Conservation (phyloP, 306 rosid species). For the Vigna radiata region DNA sequence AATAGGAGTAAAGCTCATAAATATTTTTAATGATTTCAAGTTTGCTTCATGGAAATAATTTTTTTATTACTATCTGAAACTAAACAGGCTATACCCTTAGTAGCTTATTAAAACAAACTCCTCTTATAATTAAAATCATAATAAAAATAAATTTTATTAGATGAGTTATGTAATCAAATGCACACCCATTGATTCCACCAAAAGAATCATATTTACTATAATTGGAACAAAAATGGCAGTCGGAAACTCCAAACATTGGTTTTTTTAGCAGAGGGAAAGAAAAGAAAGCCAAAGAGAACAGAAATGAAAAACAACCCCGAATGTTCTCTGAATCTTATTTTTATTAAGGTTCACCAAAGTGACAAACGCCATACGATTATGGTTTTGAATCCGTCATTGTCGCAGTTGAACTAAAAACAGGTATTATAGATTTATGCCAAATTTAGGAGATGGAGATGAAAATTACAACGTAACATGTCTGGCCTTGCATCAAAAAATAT, state of each 20-base stretch:
- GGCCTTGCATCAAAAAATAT: slow-evolving; percentile 43
- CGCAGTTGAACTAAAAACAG: slow-evolving; percentile 57
- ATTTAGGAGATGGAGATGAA: slow-evolving; percentile 42
- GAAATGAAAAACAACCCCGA: not conserved
- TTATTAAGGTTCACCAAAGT: not conserved
- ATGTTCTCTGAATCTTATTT: not conserved
- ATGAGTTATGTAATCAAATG: not conserved
- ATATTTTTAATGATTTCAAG: not conserved
- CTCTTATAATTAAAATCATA: not conserved
- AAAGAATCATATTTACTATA: not conserved
- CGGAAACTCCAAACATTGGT: not conserved
- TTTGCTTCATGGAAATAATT: too few relatives aligned
- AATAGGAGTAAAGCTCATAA: not conserved
- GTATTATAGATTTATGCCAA: slow-evolving; percentile 39
- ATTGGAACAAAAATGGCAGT: not conserved
- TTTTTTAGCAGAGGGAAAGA: not conserved
- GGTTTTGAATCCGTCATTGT: slow-evolving; percentile 53
- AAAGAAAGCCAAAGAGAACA: not conserved
- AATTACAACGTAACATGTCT: slow-evolving; percentile 42
- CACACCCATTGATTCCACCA: not conserved
- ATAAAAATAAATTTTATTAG: not conserved
- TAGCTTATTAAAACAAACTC: not conserved
- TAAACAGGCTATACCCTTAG: not conserved
- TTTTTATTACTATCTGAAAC: too few relatives aligned
- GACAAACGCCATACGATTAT: slow-evolving; percentile 38